phyloP scores from a whole-genome alignment of 2,329 filamentous ascomycete genomes.

The Lasiodiplodia sp. region DNA sequence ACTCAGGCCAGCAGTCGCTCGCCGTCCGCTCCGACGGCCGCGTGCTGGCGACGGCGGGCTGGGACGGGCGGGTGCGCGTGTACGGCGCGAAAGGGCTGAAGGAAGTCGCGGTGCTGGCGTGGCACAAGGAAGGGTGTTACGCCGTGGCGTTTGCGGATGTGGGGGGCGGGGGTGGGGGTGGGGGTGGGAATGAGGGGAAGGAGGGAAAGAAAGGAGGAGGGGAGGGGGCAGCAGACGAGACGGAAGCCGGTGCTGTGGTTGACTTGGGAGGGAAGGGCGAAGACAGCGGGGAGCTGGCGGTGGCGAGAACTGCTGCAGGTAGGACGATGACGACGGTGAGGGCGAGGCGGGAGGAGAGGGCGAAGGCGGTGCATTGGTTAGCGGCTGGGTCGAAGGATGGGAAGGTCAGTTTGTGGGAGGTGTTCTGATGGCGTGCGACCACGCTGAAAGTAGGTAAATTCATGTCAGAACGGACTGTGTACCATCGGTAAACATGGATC shows the following conservation, averaged over 20 bases:
- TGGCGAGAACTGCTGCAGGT: background rate
- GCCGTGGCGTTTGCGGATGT: conserved; percentile 73
- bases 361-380: conserved; percentile 82
- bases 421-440: conserved; percentile 62
- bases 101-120: conserved; percentile 90
- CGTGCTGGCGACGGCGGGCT: conserved; percentile 89
- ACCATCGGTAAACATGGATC: too few relatives aligned
- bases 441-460: background rate
- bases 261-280: conserved; percentile 31
- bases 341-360: conserved; percentile 56
- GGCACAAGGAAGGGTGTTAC: conserved; percentile 91
- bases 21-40: conserved; percentile 78
- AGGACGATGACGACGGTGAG: conserved; percentile 37
- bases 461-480: background rate
- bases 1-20: conserved; percentile 87
- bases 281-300: background rate
- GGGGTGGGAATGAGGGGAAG: background rate
- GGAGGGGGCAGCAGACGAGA: background rate
- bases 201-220: conserved; percentile 12
- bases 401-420: conserved; percentile 93
- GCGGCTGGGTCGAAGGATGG: conserved; percentile 93
- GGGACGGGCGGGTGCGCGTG: conserved; percentile 83
- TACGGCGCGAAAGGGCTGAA: conserved; percentile 83
- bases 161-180: background rate
- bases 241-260: background rate